These are phyloP conservation scores for Sporothrix curviconia DNA, from an alignment of 2,329 filamentous ascomycete genomes.

Conservation along the genomic window DNA sequence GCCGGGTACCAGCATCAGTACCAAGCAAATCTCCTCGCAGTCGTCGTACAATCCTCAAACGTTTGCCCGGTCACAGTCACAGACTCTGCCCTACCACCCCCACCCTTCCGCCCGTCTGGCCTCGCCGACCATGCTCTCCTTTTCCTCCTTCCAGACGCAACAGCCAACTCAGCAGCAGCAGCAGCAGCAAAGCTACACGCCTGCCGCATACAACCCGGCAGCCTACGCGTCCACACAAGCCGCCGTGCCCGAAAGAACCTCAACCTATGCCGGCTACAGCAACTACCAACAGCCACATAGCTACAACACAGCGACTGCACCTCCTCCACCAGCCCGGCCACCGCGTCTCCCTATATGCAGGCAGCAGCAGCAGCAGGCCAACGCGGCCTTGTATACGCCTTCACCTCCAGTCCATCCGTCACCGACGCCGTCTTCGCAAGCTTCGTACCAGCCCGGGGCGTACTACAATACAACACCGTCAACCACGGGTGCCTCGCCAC, in stretches of 20 bases:
- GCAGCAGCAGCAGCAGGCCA: not conserved
- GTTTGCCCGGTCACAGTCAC: conserved; percentile 51
- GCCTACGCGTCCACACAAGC: conserved; percentile 45
- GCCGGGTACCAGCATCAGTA: conserved; percentile 48
- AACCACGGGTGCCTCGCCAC: conserved; percentile 20
- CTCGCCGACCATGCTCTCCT: conserved; percentile 32
- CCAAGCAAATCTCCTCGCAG: conserved; percentile 39
- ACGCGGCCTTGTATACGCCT: conserved; percentile 2
- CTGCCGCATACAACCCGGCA: conserved; percentile 52
- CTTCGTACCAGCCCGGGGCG: conserved; percentile 12
- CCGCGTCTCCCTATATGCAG: not conserved
- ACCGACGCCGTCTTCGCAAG: conserved; percentile 4
- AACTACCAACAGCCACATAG: conserved; percentile 32
- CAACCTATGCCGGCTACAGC: conserved; percentile 44
- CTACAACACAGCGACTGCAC: conserved; percentile 34
- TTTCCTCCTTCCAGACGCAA: conserved; percentile 26
- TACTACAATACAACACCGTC: conserved; percentile 19
- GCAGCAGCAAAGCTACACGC: conserved; percentile 40
- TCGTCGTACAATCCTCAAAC: conserved; percentile 64
- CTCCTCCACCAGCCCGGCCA: conserved; percentile 28
- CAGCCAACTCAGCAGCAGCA: conserved; percentile 22
- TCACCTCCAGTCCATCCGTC: conserved; percentile 8
- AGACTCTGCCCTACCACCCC: conserved; percentile 38
- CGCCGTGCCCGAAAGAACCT: conserved; percentile 41
- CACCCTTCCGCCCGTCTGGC: conserved; percentile 29